These are phyloP conservation scores for Patellifolia procumbens DNA, from an alignment of 179 eudicot species.

Conservation along the genomic window DNA sequence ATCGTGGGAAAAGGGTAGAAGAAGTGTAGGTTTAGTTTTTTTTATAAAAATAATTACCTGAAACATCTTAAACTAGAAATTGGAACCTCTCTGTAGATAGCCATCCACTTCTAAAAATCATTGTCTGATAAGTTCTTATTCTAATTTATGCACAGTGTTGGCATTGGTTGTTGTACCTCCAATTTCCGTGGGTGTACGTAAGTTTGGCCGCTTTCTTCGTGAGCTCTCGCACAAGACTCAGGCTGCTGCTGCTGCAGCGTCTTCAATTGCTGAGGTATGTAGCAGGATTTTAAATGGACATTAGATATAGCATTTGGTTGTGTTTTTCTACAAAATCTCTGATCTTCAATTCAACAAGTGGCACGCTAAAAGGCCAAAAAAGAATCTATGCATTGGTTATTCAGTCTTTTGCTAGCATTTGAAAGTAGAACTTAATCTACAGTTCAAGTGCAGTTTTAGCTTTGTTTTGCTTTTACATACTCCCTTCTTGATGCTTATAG, in stretches of 20 bases:
- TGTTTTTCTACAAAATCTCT: too few relatives aligned
- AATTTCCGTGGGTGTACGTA: constrained; percentile 67
- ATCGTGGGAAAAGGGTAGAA: neutral
- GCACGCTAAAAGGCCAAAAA: neutral
- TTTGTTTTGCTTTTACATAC: neutral
- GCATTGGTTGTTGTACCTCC: constrained; percentile 83
- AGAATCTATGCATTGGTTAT: neutral
- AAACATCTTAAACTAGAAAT: neutral
- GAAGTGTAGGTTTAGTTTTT: neutral
- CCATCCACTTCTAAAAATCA: neutral
- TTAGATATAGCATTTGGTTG: neutral
- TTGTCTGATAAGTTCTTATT: constrained; percentile 1
- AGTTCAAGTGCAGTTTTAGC: neutral
- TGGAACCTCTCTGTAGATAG: neutral
- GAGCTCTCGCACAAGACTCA: constrained; percentile 89
- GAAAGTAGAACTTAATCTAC: neutral
- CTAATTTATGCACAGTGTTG: constrained; percentile 48
- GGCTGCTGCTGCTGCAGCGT: constrained; percentile 93
- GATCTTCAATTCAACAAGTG: neutral
- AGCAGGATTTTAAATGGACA: neutral
- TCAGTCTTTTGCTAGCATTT: constrained; percentile 9
- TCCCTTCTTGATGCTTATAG: neutral
- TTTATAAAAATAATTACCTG: neutral
- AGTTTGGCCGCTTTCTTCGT: constrained; percentile 84
- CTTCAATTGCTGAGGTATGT: constrained; percentile 91